Percentiles rank a stretch among this genome's conserved stretches.
Evolutionary conservation across 73 alveolate genomes (phyloP).

Genomic region (Tetrahymena borealis): DNA sequence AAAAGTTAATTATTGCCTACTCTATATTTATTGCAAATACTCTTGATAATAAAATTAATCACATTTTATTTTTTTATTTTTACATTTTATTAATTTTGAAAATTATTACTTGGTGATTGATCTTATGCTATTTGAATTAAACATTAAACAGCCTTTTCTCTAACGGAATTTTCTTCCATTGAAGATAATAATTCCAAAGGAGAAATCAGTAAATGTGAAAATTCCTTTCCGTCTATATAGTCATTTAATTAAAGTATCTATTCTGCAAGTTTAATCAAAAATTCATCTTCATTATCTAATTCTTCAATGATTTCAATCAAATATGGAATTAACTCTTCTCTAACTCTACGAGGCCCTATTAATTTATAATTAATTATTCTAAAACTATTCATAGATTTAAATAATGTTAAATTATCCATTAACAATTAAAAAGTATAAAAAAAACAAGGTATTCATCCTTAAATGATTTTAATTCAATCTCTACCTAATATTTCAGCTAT

Average conservation of each 20-base stretch:
- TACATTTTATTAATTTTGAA: too few relatives aligned
- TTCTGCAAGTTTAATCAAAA: conserved; percentile 30
- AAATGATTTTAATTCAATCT: too few relatives aligned
- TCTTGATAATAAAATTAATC: too few relatives aligned
- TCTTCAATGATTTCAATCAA: conserved; percentile 39
- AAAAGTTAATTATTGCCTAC: neutral
- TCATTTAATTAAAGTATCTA: conserved; percentile 11
- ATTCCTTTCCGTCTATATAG: conserved; percentile 3
- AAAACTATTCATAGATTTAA: neutral
- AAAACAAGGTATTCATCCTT: too few relatives aligned
- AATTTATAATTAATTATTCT: neutral
- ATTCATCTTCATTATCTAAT: conserved; percentile 44
- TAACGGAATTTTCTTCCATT: conserved; percentile 39
- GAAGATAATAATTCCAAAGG: conserved; percentile 37
- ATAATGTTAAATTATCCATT: too few relatives aligned
- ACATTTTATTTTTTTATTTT: too few relatives aligned
- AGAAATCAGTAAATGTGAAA: conserved; percentile 21
- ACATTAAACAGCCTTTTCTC: conserved; percentile 42
- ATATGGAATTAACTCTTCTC: conserved; percentile 27
- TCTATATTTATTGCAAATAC: too few relatives aligned
- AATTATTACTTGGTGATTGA: neutral
- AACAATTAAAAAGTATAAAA: too few relatives aligned
- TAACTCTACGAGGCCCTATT: conserved; percentile 18
- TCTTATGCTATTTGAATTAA: conserved; percentile 24
- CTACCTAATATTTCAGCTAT: conserved; percentile 28